Percentiles rank a stretch among this genome's conserved stretches.
phyloP scores from a whole-genome alignment of 2,329 filamentous ascomycete species.

The Penicillium digitatum region DNA sequence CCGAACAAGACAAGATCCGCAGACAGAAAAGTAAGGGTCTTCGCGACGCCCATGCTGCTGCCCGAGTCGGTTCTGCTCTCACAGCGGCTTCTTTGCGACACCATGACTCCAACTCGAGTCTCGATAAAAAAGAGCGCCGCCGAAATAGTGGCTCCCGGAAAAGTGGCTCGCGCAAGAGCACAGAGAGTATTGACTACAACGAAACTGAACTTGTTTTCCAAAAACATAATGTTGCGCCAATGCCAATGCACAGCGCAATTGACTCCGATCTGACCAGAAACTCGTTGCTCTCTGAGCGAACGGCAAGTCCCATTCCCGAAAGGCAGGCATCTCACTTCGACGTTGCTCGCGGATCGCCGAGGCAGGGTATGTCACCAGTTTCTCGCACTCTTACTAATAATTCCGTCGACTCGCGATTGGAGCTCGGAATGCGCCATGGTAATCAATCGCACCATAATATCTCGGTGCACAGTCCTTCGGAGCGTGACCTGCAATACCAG shows the following conservation, averaged over 20 bases:
- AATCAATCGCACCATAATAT: constrained; percentile 53
- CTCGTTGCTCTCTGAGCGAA: constrained; percentile 78
- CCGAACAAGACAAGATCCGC: constrained; percentile 51
- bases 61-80: constrained; percentile 54
- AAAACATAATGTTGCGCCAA: constrained; percentile 64
- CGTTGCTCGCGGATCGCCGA: constrained; percentile 56
- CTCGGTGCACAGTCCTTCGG: constrained; percentile 43
- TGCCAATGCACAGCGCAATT: constrained; percentile 84
- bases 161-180: constrained; percentile 25
- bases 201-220: constrained; percentile 54
- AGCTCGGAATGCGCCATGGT: constrained; percentile 64
- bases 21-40: constrained; percentile 54
- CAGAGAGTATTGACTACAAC: constrained; percentile 44
- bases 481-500: constrained; percentile 45
- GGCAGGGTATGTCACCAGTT: constrained; percentile 54
- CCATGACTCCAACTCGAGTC: constrained; percentile 60
- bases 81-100: constrained; percentile 61
- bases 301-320: constrained; percentile 67
- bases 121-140: constrained; percentile 42
- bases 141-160: constrained; percentile 37
- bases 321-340: constrained; percentile 61
- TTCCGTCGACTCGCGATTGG: constrained; percentile 45
- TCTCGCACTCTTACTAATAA: constrained; percentile 60
- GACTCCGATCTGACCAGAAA: constrained; percentile 82
- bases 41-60: constrained; percentile 54